phyloP scores from a whole-genome alignment of 257 asterid species.

The Scutellaria baicalensis region DNA sequence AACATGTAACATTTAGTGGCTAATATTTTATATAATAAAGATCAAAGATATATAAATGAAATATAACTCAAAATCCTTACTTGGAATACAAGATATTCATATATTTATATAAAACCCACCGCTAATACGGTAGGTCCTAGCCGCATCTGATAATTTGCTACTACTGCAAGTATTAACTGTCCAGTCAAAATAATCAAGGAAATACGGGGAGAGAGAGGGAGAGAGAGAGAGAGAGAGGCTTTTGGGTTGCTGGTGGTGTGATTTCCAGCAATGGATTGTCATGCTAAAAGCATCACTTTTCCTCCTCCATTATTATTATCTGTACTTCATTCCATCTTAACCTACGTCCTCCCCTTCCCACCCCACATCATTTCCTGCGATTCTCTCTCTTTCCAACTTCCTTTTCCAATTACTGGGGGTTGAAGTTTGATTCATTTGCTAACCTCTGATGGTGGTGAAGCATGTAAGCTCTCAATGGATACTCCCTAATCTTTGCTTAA shows the following conservation, averaged over 20 bases:
- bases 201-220: background rate
- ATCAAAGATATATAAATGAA: too few species aligned
- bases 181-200: slow-evolving; percentile 1
- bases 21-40: too few species aligned
- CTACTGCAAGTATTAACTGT: background rate
- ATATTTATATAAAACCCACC: background rate
- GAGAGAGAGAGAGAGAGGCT: background rate
- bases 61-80: too few species aligned
- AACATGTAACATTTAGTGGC: too few species aligned
- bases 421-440: background rate
- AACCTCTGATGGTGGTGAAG: background rate
- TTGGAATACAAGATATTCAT: background rate
- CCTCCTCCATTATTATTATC: slow-evolving; percentile 27
- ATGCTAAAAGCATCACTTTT: slow-evolving; percentile 43
- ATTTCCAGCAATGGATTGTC: slow-evolving; percentile 48
- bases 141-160: background rate
- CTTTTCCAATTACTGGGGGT: background rate
- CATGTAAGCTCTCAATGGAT: background rate
- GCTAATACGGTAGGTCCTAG: background rate
- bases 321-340: slow-evolving; percentile 10
- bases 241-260: slow-evolving; percentile 31
- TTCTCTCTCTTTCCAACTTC: slow-evolving; percentile 5
- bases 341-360: background rate
- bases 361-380: slow-evolving; percentile 1
- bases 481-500: background rate